Percentiles rank a stretch among this genome's conserved stretches.
Conservation (phyloP, 805 yeast species). For the Wickerhamomyces strasburgensis region DNA sequence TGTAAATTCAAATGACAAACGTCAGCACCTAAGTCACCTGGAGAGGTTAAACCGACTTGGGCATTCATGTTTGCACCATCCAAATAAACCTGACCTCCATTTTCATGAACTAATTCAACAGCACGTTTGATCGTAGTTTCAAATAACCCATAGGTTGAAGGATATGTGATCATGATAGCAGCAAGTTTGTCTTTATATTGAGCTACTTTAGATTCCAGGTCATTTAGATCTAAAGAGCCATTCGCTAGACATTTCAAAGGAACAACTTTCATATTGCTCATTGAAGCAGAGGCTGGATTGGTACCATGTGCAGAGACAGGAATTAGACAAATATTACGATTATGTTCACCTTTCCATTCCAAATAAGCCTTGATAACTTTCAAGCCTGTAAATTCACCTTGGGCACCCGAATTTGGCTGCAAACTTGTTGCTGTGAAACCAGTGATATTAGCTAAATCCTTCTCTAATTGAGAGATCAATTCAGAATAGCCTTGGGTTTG, state of each 20-base stretch:
- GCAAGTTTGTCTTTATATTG: slow-evolving; percentile 70
- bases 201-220: slow-evolving; percentile 66
- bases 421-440: slow-evolving; percentile 88
- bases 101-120: slow-evolving; percentile 72
- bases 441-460: slow-evolving; percentile 84
- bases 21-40: slow-evolving; percentile 97
- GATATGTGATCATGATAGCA: slow-evolving; percentile 94
- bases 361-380: slow-evolving; percentile 79
- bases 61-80: slow-evolving; percentile 99
- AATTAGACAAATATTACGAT: slow-evolving; percentile 83
- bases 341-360: slow-evolving; percentile 60
- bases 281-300: slow-evolving; percentile 97
- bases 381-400: slow-evolving; percentile 95
- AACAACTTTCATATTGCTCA: slow-evolving; percentile 93
- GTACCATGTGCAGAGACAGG: slow-evolving; percentile 99
- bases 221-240: slow-evolving; percentile 82
- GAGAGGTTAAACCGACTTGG: slow-evolving; percentile 94
- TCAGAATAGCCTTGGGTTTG: slow-evolving; percentile 88
- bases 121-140: slow-evolving; percentile 88
- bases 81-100: slow-evolving; percentile 94
- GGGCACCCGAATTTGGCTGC: slow-evolving; percentile 98
- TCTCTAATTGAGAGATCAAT: slow-evolving; percentile 69
- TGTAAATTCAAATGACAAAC: slow-evolving; percentile 96
- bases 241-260: slow-evolving; percentile 81
- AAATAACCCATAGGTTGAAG: slow-evolving; percentile 94